Evolutionary conservation across 352 stramenopile species (phyloP).

Genomic region (Phytophthora sp.): DNA sequence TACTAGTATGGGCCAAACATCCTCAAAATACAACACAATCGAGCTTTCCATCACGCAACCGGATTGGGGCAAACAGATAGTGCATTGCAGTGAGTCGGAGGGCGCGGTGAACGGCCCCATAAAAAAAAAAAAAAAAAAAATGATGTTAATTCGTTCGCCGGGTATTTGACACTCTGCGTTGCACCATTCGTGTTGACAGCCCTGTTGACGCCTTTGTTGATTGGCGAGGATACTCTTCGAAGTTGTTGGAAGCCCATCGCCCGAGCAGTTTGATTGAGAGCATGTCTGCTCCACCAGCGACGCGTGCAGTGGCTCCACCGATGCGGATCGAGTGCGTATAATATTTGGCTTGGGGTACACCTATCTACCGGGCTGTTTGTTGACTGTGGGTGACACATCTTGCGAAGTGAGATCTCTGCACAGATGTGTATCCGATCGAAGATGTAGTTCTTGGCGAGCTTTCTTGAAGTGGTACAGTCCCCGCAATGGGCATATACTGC

Average conservation of each 20-base stretch:
- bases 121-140: no score
- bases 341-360: slow-evolving; percentile 3
- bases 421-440: neutral
- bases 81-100: slow-evolving; percentile 16
- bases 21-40: no score
- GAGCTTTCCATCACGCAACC: slow-evolving; percentile 11
- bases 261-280: slow-evolving; percentile 23
- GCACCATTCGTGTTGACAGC: slow-evolving; percentile 19
- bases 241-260: slow-evolving; percentile 21
- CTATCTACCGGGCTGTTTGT: neutral
- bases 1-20: no score
- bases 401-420: slow-evolving; percentile 4
- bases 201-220: slow-evolving; percentile 8
- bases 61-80: slow-evolving; percentile 4
- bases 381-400: no score
- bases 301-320: slow-evolving; percentile 18
- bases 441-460: neutral
- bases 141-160: slow-evolving; percentile 8
- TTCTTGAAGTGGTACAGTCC: slow-evolving; percentile 5
- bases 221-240: slow-evolving; percentile 22
- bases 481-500: neutral
- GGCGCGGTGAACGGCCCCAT: slow-evolving; percentile 24
- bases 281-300: slow-evolving; percentile 13
- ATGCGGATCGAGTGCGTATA: slow-evolving; percentile 29
- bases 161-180: slow-evolving; percentile 3